Evolutionary conservation across 1,139 yeast species (phyloP), one percentile per base, ranked within the genome.

Genomic region (Candida sanyaensis): DNA sequence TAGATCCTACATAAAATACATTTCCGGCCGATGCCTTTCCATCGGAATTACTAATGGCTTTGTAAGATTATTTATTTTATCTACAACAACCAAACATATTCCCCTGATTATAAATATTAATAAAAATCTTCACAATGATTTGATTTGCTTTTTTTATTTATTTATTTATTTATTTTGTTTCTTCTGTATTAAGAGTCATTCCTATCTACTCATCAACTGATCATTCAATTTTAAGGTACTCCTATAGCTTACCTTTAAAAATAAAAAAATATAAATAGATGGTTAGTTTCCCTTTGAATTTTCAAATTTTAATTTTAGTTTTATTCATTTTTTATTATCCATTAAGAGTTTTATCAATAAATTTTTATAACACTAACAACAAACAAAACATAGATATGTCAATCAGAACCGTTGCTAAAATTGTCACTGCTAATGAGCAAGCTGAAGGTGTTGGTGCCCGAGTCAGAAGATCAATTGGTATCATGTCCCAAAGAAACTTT

Each of bases 371-470:
- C 40, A 43, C 23, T 11, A 40, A 44, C 42, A 45, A 44, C 43
- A 41, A 39, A 11, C 24, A 41, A 33, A 41, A 13, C 33, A 13
- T 26, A 41, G 44, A 41, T 33, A 41, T 41, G 39, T 41, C 44
- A 17, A 3, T 23, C 28, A 78, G 93, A 75, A 67, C 85, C 9
- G 77, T 89, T 51, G 65, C 77, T 40, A 83, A 81, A 61, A 72
- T 80, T 42, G 76, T 88, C 55, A 69, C 79, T 50, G 93, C 95
- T 29, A 61, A 79, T 45, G 91, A 88, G 60, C 92, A 87, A 64
- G 75, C 86, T 13, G 97, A 90, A 69, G 97, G 97, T 54, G 93
- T 77, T 34, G 97, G 96, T 12, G 96, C 96, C 36, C 69, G 77
- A 34, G 97, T 90, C 11, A 77, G 96, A 60, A 77, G 97, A 57